phyloP scores from a whole-genome alignment of 306 rosid species.

The Prunus mongolica region DNA sequence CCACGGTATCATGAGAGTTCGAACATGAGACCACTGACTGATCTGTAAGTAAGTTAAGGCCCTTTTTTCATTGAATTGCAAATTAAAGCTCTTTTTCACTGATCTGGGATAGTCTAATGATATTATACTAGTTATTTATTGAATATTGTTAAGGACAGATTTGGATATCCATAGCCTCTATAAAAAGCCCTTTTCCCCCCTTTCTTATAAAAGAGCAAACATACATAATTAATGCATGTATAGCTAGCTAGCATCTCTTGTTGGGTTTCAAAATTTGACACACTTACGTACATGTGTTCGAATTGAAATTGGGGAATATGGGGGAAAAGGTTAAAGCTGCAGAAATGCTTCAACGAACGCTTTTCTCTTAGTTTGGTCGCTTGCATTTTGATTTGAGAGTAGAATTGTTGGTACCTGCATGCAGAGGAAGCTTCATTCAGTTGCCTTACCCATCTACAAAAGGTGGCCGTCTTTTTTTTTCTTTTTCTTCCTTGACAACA shows the following conservation, averaged over 20 bases:
- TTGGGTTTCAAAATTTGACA: not conserved
- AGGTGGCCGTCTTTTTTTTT: not conserved
- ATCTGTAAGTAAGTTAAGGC: too few species aligned
- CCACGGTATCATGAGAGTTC: too few species aligned
- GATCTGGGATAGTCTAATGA: too few species aligned
- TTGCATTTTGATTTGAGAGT: constrained; percentile 12
- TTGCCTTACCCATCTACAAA: constrained; percentile 18
- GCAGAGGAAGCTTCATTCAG: constrained; percentile 31
- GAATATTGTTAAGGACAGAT: not conserved
- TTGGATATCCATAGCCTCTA: not conserved
- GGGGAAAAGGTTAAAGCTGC: not conserved
- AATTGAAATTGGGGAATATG: not conserved
- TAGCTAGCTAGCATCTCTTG: not conserved
- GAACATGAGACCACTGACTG: too few species aligned
- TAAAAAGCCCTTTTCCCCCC: not conserved
- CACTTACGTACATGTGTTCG: not conserved
- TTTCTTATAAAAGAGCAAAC: constrained; percentile 2
- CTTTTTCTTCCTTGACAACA: not conserved
- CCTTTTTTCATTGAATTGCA: too few species aligned
- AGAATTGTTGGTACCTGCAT: constrained; percentile 22
- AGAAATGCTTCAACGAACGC: constrained; percentile 16
- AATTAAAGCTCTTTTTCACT: too few species aligned
- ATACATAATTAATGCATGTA: constrained; percentile 1
- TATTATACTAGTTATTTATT: not conserved
- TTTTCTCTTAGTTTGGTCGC: constrained; percentile 13